phyloP scores from a whole-genome alignment of 1,284 basidiomycete genomes.

The Vanrija humicola region DNA sequence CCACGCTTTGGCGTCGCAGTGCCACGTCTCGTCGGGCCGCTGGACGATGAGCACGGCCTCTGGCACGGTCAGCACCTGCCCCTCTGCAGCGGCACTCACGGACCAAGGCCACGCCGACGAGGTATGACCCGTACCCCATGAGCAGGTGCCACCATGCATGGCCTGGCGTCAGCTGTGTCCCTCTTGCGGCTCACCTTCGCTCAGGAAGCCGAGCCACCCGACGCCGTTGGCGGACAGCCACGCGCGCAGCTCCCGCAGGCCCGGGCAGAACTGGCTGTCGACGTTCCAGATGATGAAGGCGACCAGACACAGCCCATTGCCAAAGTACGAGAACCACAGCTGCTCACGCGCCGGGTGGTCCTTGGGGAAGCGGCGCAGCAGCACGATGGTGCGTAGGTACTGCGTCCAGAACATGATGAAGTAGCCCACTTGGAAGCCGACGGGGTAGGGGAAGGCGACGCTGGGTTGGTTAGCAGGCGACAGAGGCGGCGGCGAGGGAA shows the following conservation, averaged over 20 bases:
- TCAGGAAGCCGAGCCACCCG: background rate
- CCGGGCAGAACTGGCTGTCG: constrained; percentile 48
- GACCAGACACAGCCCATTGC: constrained; percentile 13
- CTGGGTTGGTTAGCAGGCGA: constrained; percentile 15
- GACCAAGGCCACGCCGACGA: background rate
- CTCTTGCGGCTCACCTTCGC: background rate
- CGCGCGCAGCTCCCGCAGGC: background rate
- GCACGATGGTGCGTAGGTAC: constrained; percentile 20
- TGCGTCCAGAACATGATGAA: constrained; percentile 28
- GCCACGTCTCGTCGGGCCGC: background rate
- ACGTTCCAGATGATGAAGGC: constrained; percentile 49
- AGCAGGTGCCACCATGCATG: background rate
- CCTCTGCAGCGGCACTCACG: background rate
- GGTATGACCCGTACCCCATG: background rate
- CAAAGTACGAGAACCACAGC: constrained; percentile 3
- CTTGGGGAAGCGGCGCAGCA: background rate
- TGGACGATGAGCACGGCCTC: background rate
- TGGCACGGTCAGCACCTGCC: background rate
- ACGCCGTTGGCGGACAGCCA: background rate
- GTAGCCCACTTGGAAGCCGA: constrained; percentile 50
- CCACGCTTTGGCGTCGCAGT: too few relatives aligned
- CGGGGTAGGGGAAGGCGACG: constrained; percentile 45
- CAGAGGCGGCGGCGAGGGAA: background rate
- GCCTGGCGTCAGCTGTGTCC: background rate
- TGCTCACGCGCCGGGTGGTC: constrained; percentile 11